phyloP scores from a whole-genome alignment of 495 filamentous ascomycete species.

The Lophiostoma macrostomum region DNA sequence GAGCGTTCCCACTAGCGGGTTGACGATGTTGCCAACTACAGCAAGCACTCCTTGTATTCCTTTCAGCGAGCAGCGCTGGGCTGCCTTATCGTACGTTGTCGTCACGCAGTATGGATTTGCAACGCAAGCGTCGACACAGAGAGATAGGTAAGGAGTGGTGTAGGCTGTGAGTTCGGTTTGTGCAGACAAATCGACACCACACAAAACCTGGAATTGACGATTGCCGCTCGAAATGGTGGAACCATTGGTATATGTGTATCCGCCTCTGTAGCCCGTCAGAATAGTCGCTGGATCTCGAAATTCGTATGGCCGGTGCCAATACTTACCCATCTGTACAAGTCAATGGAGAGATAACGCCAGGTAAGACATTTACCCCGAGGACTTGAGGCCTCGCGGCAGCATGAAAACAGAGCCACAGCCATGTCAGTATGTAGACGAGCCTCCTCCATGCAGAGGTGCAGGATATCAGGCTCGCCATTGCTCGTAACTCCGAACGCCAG shows the following conservation, averaged over 20 bases:
- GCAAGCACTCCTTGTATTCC: background rate
- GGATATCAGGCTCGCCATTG: background rate
- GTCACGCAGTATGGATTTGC: slow-evolving; percentile 2
- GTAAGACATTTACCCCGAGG: background rate
- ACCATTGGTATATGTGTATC: slow-evolving; percentile 1
- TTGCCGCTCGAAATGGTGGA: background rate
- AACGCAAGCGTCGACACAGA: slow-evolving; percentile 1
- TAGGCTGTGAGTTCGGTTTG: background rate
- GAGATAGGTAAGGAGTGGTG: background rate
- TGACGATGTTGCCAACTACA: background rate
- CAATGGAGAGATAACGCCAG: slow-evolving; percentile 2
- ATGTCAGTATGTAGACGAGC: background rate
- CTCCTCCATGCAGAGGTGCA: background rate
- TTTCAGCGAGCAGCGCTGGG: slow-evolving; percentile 5
- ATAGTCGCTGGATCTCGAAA: too few relatives aligned
- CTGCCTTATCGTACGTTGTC: slow-evolving; percentile 5
- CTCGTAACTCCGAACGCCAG: too few relatives aligned
- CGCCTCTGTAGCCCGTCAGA: too few relatives aligned
- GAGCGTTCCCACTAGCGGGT: background rate
- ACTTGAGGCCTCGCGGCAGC: slow-evolving; percentile 1
- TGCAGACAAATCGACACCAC: background rate
- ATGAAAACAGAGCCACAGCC: background rate
- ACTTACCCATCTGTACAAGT: slow-evolving; percentile 20
- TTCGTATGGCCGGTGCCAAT: too few relatives aligned
- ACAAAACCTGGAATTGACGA: slow-evolving; percentile 3